A percentile compares a stretch with the other conserved stretches of the same genome.
Conservation (phyloP, 495 filamentous ascomycete species). For the Talaromyces nanjingensis region DNA sequence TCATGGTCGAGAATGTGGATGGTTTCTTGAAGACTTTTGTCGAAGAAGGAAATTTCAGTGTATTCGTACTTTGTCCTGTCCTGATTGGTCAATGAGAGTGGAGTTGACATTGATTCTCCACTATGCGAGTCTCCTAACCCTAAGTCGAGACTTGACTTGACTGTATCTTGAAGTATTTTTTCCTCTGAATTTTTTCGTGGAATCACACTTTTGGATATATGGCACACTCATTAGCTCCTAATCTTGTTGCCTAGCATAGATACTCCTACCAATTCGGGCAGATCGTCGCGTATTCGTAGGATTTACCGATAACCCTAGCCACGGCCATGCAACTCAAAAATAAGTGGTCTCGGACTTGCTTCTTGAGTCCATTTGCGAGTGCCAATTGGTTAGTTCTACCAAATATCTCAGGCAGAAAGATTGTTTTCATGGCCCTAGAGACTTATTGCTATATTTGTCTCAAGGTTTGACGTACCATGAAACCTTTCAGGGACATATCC, state of each 20-base stretch:
- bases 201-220: background rate
- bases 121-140: background rate
- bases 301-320: background rate
- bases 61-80: background rate
- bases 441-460: background rate
- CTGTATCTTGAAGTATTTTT: background rate
- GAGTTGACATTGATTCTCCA: background rate
- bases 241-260: background rate
- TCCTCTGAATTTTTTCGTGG: background rate
- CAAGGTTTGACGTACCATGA: background rate
- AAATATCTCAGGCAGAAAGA: background rate
- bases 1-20: background rate
- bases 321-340: background rate
- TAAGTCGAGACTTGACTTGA: background rate
- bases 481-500: background rate
- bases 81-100: background rate
- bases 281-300: background rate
- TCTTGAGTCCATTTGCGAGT: background rate
- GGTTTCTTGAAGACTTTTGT: background rate
- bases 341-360: background rate
- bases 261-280: background rate
- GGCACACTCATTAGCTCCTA: background rate
- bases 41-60: background rate
- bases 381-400: background rate
- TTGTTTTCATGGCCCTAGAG: background rate